phyloP scores from a whole-genome alignment of 495 filamentous ascomycete genomes.

The Ascobolus immersus region DNA sequence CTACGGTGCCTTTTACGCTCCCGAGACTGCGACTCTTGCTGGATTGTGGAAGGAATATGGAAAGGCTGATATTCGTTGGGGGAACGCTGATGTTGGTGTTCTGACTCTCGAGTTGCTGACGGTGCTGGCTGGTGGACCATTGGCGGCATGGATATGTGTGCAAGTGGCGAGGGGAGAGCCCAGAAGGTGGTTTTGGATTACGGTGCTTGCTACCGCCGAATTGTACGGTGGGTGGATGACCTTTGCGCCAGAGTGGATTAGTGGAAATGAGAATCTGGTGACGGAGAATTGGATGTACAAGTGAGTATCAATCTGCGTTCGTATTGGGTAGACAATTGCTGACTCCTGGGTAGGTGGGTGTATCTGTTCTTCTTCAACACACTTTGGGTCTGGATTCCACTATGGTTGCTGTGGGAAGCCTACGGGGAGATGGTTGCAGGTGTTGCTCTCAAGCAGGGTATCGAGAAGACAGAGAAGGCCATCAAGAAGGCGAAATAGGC shows the following conservation, averaged over 20 bases:
- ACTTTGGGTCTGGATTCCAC: conserved; percentile 61
- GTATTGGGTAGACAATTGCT: too few relatives aligned
- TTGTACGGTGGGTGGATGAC: conserved; percentile 92
- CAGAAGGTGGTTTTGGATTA: conserved; percentile 41
- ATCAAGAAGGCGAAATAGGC: too few relatives aligned
- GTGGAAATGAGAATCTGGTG: conserved; percentile 47
- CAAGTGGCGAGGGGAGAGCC: background rate
- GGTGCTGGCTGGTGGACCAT: conserved; percentile 47
- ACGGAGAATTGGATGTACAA: conserved; percentile 62
- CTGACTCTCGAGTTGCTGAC: conserved; percentile 69
- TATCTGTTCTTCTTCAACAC: conserved; percentile 83
- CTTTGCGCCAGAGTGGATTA: conserved; percentile 83
- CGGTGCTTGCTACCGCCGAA: conserved; percentile 69
- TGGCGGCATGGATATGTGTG: conserved; percentile 33
- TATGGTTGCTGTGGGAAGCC: conserved; percentile 48
- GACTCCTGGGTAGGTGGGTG: conserved; percentile 45
- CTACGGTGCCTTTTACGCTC: conserved; percentile 50
- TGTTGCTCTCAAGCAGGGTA: too few relatives aligned
- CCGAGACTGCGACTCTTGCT: conserved; percentile 30
- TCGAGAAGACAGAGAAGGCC: too few relatives aligned
- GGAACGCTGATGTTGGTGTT: conserved; percentile 46
- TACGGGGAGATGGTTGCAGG: conserved; percentile 12
- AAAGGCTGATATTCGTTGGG: conserved; percentile 67
- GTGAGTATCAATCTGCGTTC: too few relatives aligned
- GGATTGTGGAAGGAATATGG: conserved; percentile 83